These are phyloP conservation scores for Shiraia sp. DNA, from an alignment of 2,329 filamentous ascomycete genomes.

Conservation along the genomic window DNA sequence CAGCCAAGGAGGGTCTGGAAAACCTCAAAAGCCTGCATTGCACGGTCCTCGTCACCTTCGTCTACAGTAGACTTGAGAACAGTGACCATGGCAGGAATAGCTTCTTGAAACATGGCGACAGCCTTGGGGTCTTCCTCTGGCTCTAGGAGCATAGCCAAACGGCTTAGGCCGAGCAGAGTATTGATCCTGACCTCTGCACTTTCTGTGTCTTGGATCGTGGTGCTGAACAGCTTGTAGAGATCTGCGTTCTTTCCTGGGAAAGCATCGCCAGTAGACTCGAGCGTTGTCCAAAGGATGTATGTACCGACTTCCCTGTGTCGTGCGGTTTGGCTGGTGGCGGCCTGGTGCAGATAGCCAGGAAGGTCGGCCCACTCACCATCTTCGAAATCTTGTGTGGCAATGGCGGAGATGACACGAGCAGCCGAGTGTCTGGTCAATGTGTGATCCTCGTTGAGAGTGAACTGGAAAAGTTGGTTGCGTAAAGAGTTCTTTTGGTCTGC, in stretches of 20 bases:
- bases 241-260: conserved; percentile 80
- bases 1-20: conserved; percentile 94
- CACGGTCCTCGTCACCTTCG: conserved; percentile 79
- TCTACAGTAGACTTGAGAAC: conserved; percentile 85
- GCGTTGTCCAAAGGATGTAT: conserved; percentile 88
- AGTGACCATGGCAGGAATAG: conserved; percentile 85
- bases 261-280: conserved; percentile 83
- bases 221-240: conserved; percentile 80
- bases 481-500: conserved; percentile 78
- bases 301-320: conserved; percentile 86
- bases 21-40: conserved; percentile 90
- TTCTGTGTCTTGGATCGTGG: conserved; percentile 86
- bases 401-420: conserved; percentile 82
- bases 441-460: conserved; percentile 78
- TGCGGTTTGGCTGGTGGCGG: conserved; percentile 74
- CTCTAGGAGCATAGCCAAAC: conserved; percentile 84
- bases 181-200: conserved; percentile 93
- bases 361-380: conserved; percentile 85
- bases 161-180: conserved; percentile 87
- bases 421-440: conserved; percentile 81
- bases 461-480: conserved; percentile 80
- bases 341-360: conserved; percentile 75
- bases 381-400: conserved; percentile 83
- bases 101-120: conserved; percentile 74
- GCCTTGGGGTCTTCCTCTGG: conserved; percentile 79